These are phyloP conservation scores for Kazachstania psychrophila DNA, from an alignment of 805 yeast genomes.

Conservation along the genomic window DNA sequence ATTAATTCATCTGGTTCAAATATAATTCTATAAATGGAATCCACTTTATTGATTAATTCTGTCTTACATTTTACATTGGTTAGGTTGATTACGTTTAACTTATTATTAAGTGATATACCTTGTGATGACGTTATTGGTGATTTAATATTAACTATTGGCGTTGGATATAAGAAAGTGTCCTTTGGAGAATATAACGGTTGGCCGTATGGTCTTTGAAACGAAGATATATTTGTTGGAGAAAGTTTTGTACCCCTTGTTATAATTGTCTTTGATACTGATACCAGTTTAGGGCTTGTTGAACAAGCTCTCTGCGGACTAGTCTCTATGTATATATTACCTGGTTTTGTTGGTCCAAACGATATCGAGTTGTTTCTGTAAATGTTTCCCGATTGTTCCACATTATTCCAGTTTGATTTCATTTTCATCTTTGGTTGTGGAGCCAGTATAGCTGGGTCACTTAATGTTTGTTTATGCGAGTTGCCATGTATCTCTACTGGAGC, in stretches of 20 bases:
- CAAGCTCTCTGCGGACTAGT: slow-evolving; percentile 13
- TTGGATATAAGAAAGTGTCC: neutral
- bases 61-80: slow-evolving; percentile 7
- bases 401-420: neutral
- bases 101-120: too few relatives aligned
- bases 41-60: slow-evolving; percentile 7
- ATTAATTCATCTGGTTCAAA: slow-evolving; percentile 26
- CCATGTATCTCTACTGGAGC: too few relatives aligned
- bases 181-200: neutral
- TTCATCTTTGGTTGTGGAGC: too few relatives aligned
- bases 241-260: neutral
- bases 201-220: neutral
- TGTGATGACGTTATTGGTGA: too few relatives aligned
- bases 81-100: neutral
- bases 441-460: too few relatives aligned
- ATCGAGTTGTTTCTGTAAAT: too few relatives aligned
- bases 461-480: too few relatives aligned
- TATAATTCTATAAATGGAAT: slow-evolving; percentile 8
- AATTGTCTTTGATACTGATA: neutral
- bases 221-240: neutral
- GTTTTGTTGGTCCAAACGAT: too few relatives aligned
- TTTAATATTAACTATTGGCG: neutral
- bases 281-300: slow-evolving; percentile 5
- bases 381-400: neutral
- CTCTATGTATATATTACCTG: neutral